Evolutionary conservation across 441 rosid species (phyloP).

Genomic region (Bruguiera hainesii): DNA sequence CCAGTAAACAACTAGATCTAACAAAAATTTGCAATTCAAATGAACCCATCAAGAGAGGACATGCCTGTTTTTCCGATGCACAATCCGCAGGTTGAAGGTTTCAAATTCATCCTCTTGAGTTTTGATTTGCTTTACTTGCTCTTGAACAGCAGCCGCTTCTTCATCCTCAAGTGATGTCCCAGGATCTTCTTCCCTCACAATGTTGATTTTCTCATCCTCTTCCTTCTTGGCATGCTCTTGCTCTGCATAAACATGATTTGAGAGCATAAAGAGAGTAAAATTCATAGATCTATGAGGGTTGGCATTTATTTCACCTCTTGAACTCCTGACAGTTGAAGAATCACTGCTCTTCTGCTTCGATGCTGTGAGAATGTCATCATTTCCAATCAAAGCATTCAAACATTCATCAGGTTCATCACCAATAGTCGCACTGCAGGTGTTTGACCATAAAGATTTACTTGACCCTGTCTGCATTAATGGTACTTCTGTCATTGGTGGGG

Average conservation of each 20-base stretch:
- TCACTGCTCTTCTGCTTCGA: slow-evolving; percentile 81
- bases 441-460: slow-evolving; percentile 58
- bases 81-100: slow-evolving; percentile 91
- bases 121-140: slow-evolving; percentile 94
- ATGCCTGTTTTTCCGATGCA: slow-evolving; percentile 97
- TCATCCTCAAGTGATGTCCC: slow-evolving; percentile 77
- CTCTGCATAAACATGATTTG: slow-evolving; percentile 57
- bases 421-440: slow-evolving; percentile 38
- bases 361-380: slow-evolving; percentile 61
- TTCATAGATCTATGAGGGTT: slow-evolving; percentile 53
- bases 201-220: slow-evolving; percentile 49
- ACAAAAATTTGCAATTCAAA: slow-evolving; percentile 2
- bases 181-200: slow-evolving; percentile 58
- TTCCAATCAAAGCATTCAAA: slow-evolving; percentile 45
- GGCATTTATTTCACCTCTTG: slow-evolving; percentile 52
- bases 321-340: slow-evolving; percentile 66
- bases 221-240: slow-evolving; percentile 51
- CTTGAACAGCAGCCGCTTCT: slow-evolving; percentile 93
- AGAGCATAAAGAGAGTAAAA: slow-evolving; percentile 62
- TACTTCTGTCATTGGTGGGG: slow-evolving; percentile 64
- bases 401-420: slow-evolving; percentile 49
- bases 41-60: slow-evolving; percentile 17
- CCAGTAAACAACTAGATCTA: slow-evolving; percentile 16
- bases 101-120: slow-evolving; percentile 97
- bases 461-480: slow-evolving; percentile 49